phyloP scores from a whole-genome alignment of 148 eudicot species.

The Camellia lanceoleosa region DNA sequence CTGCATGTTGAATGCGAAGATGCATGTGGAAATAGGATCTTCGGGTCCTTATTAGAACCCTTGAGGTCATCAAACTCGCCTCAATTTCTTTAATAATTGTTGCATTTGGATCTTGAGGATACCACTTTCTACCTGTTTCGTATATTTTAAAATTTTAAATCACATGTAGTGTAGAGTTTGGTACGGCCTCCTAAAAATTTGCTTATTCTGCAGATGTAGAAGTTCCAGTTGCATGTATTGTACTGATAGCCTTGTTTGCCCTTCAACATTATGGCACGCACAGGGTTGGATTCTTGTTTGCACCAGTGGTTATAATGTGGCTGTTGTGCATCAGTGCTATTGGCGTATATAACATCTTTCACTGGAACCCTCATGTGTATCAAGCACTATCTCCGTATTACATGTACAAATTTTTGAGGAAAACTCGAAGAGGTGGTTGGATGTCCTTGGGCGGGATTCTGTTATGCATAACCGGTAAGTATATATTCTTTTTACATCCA shows the following conservation, averaged over 20 bases:
- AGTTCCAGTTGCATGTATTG: conserved; percentile 65
- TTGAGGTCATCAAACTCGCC: not conserved
- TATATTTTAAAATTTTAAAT: not conserved
- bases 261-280: conserved; percentile 82
- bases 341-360: conserved; percentile 60
- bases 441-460: conserved; percentile 73
- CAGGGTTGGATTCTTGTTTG: conserved; percentile 70
- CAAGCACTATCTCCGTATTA: conserved; percentile 65
- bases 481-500: not conserved
- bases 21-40: not conserved
- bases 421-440: conserved; percentile 67
- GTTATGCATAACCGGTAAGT: conserved; percentile 63
- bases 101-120: not conserved
- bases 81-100: not conserved
- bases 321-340: conserved; percentile 60
- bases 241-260: conserved; percentile 65
- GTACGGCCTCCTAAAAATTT: not conserved
- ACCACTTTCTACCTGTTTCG: not conserved
- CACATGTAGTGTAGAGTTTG: not conserved
- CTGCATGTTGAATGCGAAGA: not conserved
- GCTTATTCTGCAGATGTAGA: conserved; percentile 56
- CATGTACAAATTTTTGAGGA: conserved; percentile 62
- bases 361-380: conserved; percentile 70
- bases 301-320: conserved; percentile 67
- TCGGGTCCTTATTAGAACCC: not conserved